Evolutionary conservation across 768 basidiomycete genomes (phyloP).

Genomic region (Cystoderma amianthinum): DNA sequence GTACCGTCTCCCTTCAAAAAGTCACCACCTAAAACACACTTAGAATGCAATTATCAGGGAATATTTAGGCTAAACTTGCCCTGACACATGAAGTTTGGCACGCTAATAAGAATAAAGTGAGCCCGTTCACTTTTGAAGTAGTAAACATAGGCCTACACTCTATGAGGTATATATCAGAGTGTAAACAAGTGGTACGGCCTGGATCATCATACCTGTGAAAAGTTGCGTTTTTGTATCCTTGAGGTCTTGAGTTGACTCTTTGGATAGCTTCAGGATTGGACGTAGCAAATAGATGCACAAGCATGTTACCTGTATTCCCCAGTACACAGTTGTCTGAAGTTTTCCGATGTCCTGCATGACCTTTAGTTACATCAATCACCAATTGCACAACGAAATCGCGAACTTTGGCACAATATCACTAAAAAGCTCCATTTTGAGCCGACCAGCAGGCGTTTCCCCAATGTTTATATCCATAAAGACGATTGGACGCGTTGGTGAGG

Average conservation of each 20-base stretch:
- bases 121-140: constrained; percentile 3
- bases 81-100: constrained; percentile 96
- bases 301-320: constrained; percentile 81
- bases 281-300: not conserved
- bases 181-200: constrained; percentile 1
- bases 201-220: constrained; percentile 71
- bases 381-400: constrained; percentile 13
- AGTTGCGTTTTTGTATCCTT: constrained; percentile 87
- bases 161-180: constrained; percentile 19
- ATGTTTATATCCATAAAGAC: constrained; percentile 98
- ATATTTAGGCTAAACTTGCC: constrained; percentile 41
- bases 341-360: constrained; percentile 86
- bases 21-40: constrained; percentile 64
- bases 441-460: constrained; percentile 91
- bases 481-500: constrained; percentile 62
- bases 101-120: constrained; percentile 33
- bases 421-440: constrained; percentile 97
- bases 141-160: constrained; percentile 52
- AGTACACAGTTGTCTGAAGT: constrained; percentile 95
- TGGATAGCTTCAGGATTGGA: constrained; percentile 1
- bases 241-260: constrained; percentile 80
- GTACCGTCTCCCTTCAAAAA: constrained; percentile 94
- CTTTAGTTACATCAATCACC: not conserved
- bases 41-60: no score
- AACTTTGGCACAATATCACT: constrained; percentile 94